A percentile compares a stretch with the other conserved stretches of the same genome.
phyloP scores from a whole-genome alignment of 2,329 filamentous ascomycete species.

The Botrytis galanthina region DNA sequence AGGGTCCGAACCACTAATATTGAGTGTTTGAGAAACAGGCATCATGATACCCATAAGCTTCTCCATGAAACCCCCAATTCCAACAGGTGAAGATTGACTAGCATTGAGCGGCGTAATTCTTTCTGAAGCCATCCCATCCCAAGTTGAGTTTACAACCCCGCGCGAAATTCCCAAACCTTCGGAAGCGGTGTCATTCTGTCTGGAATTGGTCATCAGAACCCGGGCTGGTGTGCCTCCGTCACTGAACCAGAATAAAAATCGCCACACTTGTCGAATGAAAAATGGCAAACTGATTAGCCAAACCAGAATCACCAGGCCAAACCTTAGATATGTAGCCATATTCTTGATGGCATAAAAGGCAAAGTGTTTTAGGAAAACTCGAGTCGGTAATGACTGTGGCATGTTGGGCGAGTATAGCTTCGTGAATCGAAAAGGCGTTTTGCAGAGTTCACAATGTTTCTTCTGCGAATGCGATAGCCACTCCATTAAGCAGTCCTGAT shows the following conservation, averaged over 20 bases:
- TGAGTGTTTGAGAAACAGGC: conserved; percentile 33
- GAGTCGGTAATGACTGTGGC: conserved; percentile 77
- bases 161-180: conserved; percentile 31
- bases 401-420: conserved; percentile 95
- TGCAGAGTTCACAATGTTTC: conserved; percentile 99
- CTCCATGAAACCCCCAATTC: conserved; percentile 41
- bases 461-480: conserved; percentile 99
- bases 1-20: conserved; percentile 33
- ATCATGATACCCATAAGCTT: conserved; percentile 38
- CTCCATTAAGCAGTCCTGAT: conserved; percentile 97
- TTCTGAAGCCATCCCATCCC: conserved; percentile 36
- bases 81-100: conserved; percentile 41
- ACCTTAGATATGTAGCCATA: conserved; percentile 74
- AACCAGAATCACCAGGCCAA: conserved; percentile 73
- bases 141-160: conserved; percentile 30
- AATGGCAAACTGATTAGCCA: conserved; percentile 90
- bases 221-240: conserved; percentile 37
- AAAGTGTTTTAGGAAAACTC: conserved; percentile 78
- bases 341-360: conserved; percentile 69
- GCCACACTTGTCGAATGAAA: conserved; percentile 88
- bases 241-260: conserved; percentile 78
- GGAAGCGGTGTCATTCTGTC: conserved; percentile 25
- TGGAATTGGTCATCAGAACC: conserved; percentile 10
- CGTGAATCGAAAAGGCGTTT: conserved; percentile 96
- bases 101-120: conserved; percentile 31